Evolutionary conservation across 2,329 filamentous ascomycete genomes (phyloP).

Genomic region (Hypoxylon sp.): DNA sequence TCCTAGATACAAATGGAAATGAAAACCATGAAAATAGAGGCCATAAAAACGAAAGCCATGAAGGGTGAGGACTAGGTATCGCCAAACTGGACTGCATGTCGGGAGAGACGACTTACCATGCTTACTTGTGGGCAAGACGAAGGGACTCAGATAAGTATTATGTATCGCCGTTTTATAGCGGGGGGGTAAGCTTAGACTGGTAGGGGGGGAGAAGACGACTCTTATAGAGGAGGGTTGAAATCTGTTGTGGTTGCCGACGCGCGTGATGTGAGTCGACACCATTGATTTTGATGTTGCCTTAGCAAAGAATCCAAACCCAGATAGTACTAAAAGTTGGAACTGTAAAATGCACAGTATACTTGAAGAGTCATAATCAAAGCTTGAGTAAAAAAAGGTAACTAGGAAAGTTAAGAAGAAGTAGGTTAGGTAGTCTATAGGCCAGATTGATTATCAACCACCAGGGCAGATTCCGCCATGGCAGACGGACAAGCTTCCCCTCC

Average conservation of each 20-base stretch:
- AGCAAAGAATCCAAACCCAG: too few relatives aligned
- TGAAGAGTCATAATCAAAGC: slow-evolving; percentile 34
- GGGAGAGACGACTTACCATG: slow-evolving; percentile 41
- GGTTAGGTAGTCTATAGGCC: slow-evolving; percentile 20
- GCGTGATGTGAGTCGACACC: slow-evolving; percentile 35
- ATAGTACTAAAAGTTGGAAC: too few relatives aligned
- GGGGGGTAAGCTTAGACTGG: slow-evolving; percentile 14
- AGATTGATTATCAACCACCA: slow-evolving; percentile 33
- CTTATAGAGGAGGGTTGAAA: slow-evolving; percentile 34
- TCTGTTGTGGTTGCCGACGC: slow-evolving; percentile 25
- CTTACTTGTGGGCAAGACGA: slow-evolving; percentile 35
- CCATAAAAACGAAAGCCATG: too few relatives aligned
- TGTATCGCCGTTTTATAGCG: slow-evolving; percentile 22
- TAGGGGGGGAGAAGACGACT: slow-evolving; percentile 13
- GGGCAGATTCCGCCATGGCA: too few relatives aligned
- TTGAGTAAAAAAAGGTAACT: too few relatives aligned
- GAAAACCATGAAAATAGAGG: too few relatives aligned
- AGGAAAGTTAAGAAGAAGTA: slow-evolving; percentile 8
- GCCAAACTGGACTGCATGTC: too few relatives aligned
- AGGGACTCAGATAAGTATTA: slow-evolving; percentile 22
- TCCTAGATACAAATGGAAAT: too few relatives aligned
- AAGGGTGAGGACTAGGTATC: slow-evolving; percentile 6
- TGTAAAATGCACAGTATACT: slow-evolving; percentile 30
- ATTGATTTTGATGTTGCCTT: too few relatives aligned
- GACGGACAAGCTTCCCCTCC: slow-evolving; percentile 27